phyloP scores from a whole-genome alignment of 345 rosid genomes.

The Lenwebbia sp. region DNA sequence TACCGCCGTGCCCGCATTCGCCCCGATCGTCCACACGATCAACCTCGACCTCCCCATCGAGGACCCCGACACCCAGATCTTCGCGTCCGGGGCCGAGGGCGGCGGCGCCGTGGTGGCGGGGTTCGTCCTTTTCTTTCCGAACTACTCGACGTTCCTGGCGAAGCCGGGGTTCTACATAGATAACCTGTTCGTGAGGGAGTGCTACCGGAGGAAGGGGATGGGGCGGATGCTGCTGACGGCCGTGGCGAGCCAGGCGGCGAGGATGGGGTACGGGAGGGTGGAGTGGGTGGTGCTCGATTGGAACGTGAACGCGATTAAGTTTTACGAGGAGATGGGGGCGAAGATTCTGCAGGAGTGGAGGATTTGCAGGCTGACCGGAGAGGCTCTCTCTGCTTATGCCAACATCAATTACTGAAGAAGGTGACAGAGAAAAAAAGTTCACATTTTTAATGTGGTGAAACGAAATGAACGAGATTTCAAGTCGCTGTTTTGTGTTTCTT shows the following conservation, averaged over 20 bases:
- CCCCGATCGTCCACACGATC: no score
- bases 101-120: slow-evolving; percentile 51
- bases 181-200: slow-evolving; percentile 73
- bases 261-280: slow-evolving; percentile 81
- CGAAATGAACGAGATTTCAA: background rate
- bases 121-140: slow-evolving; percentile 74
- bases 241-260: slow-evolving; percentile 81
- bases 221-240: slow-evolving; percentile 69
- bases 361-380: slow-evolving; percentile 80
- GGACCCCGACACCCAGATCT: no score
- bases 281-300: slow-evolving; percentile 91
- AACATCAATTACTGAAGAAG: slow-evolving; percentile 6
- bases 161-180: slow-evolving; percentile 85
- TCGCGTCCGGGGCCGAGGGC: slow-evolving; percentile 7
- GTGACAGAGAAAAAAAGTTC: background rate
- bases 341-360: slow-evolving; percentile 65
- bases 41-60: no score
- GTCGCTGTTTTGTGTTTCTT: background rate
- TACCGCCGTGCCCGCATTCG: no score
- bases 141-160: slow-evolving; percentile 53
- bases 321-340: slow-evolving; percentile 90
- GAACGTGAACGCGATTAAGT: slow-evolving; percentile 77
- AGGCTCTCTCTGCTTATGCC: slow-evolving; percentile 56
- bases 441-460: background rate
- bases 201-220: slow-evolving; percentile 68